Evolutionary conservation across 768 basidiomycete species (phyloP), one percentile per base, ranked within the genome.

Genomic region (Lactarius pseudohatsudake): DNA sequence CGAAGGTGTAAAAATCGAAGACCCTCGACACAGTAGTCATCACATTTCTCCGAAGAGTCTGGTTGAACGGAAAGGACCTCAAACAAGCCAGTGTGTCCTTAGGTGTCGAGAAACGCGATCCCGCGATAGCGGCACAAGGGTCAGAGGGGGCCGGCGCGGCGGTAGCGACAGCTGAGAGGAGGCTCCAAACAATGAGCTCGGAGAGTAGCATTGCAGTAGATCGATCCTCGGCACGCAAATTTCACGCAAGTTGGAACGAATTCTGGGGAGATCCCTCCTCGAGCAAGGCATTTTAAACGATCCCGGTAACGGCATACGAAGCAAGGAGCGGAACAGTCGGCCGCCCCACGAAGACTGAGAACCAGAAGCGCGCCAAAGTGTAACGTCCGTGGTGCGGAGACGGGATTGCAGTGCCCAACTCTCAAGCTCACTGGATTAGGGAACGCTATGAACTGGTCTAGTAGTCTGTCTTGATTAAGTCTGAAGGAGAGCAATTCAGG

Each of bases 1-100:
- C 79, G 67, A 79, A 80, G 0, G 79, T 80, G 71, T 74, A 81
- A 65, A 79, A 81, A 69, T 78, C 72, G 54, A 78, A 76, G n/a
- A 79, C 77, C 13, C 73, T 67, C 15, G 74, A 73, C 58, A 78
- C 74, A 32, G 34, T 47, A 15, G 6, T 41, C 53, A 79, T 55
- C 26, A 77, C 73, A 68, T 79, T 79, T 68, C 76, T 72, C 45
- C 75, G 70, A n/a, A 79, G 67, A 11, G 77, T 78, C 70, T 80
- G 77, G 61, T 78, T 78, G 74, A 79, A 80, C 7, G 79, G 77
- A 68, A 79, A 80, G 16, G 73, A 72, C 64, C 60, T 74, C 30
- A 72, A 63, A 62, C 75, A 76, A 45, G 65, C 61, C 5, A 54
- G 38, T 4, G 30, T 3, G 11, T 67, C 57, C 7, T 50, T 28